Evolutionary conservation across 2,329 filamentous ascomycete genomes (phyloP), one percentile per base, ranked within the genome.

Genomic region (Calonectria multiphialidica): DNA sequence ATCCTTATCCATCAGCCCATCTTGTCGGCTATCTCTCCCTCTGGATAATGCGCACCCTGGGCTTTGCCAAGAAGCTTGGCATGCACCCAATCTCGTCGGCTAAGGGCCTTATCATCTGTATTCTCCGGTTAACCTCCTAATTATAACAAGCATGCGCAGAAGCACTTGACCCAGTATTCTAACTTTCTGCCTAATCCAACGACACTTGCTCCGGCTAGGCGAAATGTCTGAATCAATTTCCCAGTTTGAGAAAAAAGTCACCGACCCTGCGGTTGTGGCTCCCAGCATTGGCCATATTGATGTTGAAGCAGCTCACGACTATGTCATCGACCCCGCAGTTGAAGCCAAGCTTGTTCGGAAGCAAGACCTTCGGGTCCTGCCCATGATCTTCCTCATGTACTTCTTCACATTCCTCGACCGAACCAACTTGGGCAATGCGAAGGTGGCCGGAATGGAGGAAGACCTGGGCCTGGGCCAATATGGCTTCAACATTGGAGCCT

Each of bases 401-500:
- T 57, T 66, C 21, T 57, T 66, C 16, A 66, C 64, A 65, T 80
- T 80, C 64, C 80, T 82, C 66, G 81, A 82, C 61, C 74, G 81
- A 49, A 80, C 81, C 71, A 82, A 82, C 66, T 77, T 82, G 4
- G 81, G 81, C n/a, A 82, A 82, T 57, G 81, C 81, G 13, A 62
- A 62, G 16, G 64, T 67, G 18, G 73, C 73, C 6, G 89, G 89
- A 28, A 84, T 91, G 83, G 81, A 76, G 1, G 77, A 80, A 15
- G 89, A 90, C 35, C 81, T 91, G 3, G 73, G 86, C 5, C 84
- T 91, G 13, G 74, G 80, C 23, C 86, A 68, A 12, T 74, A 74
- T 23, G 74, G 87, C n/a, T 90, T 90, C 84, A 91, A 91, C 78
- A 89, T 88, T 84, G 87, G 88, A 0, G 86, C 90, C 1, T 90